Base-by-base conservation (phyloP, 805 yeast genomes). In the Pichia nanzhaoensis region DNA sequence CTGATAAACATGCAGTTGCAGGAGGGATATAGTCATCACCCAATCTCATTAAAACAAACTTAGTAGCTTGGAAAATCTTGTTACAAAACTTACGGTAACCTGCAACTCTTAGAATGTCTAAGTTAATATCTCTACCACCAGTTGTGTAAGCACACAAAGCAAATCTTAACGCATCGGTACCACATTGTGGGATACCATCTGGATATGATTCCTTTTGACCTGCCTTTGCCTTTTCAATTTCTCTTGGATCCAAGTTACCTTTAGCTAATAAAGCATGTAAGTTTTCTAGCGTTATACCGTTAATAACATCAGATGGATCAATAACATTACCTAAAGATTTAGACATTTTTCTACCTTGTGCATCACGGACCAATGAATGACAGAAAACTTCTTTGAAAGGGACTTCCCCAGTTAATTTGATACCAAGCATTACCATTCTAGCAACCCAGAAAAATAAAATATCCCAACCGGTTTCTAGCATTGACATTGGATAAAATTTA, bases 71-170 rank as follows among this genome's bases (percentile, higher is more conserved):
- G 76, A 88, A 93, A 58, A 93, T 93, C 80, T 93, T 93, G 81
- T 93, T 93, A 75, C 99, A 89, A 85, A 93, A 93, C 77, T 93
- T 93, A 71, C 99, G 81, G 82, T 93, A 93, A 60, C 98, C 99
- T 66, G 93, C 98, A 55, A 93, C 96, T 71, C 98, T 84, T 65
- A 88, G 73, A 57, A 93, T 89, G 64, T 93, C 97, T 64, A 93
- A 75, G 71, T 93, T 93, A 66, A 93, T 93, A 61, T 93, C 99
- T 70, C 98, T 82, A 58, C 97, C 98, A 71, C 99, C 99, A 40
- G 98, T 91, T 43, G 96, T 84, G 74, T 91, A 93, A 43, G 97
- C 96, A 78, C 98, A 93, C 54, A 91, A 77, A 34, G 99, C 98
- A 64, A 93, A 93, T 73, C 99, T 82, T 71, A 93, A 73, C 37